phyloP scores from a whole-genome alignment of 768 basidiomycete species.

The Roridomyces roridus region DNA sequence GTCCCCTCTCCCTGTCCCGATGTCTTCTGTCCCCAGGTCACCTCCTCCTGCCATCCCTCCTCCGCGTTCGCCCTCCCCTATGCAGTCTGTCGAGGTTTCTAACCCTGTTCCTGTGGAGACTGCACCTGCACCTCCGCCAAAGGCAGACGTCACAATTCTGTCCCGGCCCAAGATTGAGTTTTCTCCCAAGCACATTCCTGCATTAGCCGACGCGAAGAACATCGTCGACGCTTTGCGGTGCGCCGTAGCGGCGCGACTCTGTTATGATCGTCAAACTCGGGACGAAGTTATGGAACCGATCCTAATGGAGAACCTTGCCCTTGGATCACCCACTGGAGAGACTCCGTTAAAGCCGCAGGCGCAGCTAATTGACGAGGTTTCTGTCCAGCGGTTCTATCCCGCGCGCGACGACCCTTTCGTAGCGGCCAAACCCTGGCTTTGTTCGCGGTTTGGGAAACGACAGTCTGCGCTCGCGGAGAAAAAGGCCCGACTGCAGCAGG shows the following conservation, averaged over 20 bases:
- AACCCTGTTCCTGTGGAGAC: not conserved
- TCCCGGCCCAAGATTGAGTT: slow-evolving; percentile 5
- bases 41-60: not conserved
- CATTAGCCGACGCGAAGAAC: slow-evolving; percentile 46
- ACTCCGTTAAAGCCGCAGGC: slow-evolving; percentile 43
- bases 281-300: slow-evolving; percentile 69
- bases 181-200: slow-evolving; percentile 42
- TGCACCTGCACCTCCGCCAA: slow-evolving; percentile 5
- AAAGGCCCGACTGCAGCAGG: slow-evolving; percentile 57
- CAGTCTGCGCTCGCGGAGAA: slow-evolving; percentile 60
- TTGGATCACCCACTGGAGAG: slow-evolving; percentile 38
- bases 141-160: not conserved
- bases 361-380: slow-evolving; percentile 54
- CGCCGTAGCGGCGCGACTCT: slow-evolving; percentile 65
- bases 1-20: not conserved
- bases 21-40: not conserved
- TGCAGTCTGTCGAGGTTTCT: not conserved
- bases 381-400: slow-evolving; percentile 40
- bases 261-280: slow-evolving; percentile 64
- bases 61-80: not conserved
- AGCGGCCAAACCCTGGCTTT: slow-evolving; percentile 53
- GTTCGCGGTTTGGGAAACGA: slow-evolving; percentile 59
- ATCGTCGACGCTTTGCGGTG: slow-evolving; percentile 67
- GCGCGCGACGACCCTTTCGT: slow-evolving; percentile 44
- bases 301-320: slow-evolving; percentile 61